phyloP scores from a whole-genome alignment of 2,329 filamentous ascomycete species.

The Calonectria honghensis region DNA sequence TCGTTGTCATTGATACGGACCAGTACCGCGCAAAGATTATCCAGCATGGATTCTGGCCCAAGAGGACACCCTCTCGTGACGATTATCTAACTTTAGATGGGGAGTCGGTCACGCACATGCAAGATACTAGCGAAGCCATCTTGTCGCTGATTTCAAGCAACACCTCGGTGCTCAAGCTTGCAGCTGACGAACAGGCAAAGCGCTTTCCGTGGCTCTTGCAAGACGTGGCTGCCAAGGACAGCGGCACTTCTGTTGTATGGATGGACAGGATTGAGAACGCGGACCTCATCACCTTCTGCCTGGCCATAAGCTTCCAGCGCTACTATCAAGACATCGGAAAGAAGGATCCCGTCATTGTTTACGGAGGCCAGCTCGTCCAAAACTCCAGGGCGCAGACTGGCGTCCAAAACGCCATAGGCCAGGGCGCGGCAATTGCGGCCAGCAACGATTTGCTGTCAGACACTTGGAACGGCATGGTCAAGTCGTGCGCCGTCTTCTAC shows the following conservation, averaged over 20 bases:
- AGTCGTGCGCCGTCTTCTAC: background rate
- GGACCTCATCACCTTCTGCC: background rate
- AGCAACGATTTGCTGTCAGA: background rate
- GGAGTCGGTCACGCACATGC: background rate
- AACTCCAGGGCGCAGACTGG: background rate
- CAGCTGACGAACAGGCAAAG: background rate
- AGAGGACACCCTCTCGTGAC: background rate
- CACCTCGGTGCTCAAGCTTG: background rate
- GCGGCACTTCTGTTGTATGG: background rate
- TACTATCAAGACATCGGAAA: background rate
- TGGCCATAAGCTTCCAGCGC: background rate
- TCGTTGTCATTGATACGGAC: background rate
- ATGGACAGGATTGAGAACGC: constrained; percentile 5
- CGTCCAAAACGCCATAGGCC: too few species aligned
- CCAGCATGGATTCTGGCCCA: background rate
- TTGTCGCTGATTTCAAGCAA: background rate
- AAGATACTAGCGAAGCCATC: background rate
- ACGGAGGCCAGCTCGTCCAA: background rate
- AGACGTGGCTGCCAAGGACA: background rate
- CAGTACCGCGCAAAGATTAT: background rate
- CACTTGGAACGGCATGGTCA: background rate
- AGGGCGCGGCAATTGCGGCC: too few species aligned
- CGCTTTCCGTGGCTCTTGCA: background rate
- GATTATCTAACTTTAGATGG: background rate
- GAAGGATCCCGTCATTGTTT: background rate